Conservation (phyloP, 1,284 basidiomycete genomes). For the Austroboletus niveus region DNA sequence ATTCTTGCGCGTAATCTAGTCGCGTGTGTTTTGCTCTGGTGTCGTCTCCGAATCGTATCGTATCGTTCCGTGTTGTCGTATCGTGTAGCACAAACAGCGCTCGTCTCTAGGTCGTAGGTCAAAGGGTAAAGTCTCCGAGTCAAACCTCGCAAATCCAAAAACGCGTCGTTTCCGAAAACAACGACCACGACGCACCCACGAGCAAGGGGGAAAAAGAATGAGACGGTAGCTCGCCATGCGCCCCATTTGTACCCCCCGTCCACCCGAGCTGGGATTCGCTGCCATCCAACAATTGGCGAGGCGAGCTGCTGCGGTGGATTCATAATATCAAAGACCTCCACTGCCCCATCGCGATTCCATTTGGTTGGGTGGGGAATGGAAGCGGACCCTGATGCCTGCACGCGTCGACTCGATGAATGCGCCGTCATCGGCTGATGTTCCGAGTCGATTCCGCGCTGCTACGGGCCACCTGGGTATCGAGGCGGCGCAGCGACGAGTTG, state of each 20-base stretch:
- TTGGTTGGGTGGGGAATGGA: constrained; percentile 19
- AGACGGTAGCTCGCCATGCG: neutral
- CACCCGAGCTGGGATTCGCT: neutral
- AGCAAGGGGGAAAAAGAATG: neutral
- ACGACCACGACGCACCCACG: constrained; percentile 11
- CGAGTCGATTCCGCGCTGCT: no score
- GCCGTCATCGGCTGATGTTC: no score
- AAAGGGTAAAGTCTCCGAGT: no score
- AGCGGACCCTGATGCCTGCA: constrained; percentile 6
- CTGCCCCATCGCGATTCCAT: constrained; percentile 1
- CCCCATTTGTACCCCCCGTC: no score
- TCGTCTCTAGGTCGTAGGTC: neutral
- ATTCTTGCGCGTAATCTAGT: constrained; percentile 5
- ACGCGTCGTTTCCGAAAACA: neutral
- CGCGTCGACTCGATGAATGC: no score
- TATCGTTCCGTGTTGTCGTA: neutral
- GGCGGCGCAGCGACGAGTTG: no score
- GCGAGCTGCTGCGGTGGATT: no score
- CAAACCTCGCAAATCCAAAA: no score
- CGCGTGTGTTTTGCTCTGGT: neutral
- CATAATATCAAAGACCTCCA: neutral
- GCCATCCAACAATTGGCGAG: neutral
- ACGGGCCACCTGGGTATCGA: no score
- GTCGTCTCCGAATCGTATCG: neutral
- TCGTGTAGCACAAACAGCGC: neutral